Evolutionary conservation across 139 green algal genomes (phyloP).

Genomic region (Coelastrella sp.): DNA sequence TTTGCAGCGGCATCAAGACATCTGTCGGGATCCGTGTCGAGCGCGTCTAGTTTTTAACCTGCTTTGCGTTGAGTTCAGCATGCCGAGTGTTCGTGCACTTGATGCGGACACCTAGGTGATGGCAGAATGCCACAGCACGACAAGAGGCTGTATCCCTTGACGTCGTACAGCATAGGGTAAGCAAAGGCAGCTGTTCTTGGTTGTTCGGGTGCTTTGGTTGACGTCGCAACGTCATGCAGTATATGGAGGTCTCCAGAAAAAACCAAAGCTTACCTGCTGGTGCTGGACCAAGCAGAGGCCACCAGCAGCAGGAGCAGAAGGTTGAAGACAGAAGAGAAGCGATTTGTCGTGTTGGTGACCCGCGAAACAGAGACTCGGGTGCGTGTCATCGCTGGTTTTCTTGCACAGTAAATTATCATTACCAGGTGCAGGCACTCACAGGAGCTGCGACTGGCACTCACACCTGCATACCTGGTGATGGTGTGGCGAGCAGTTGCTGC

Average conservation of each 20-base stretch:
- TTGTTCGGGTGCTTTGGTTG: background rate
- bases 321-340: constrained; percentile 15
- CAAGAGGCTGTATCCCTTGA: constrained; percentile 30
- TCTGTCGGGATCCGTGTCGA: too few species aligned
- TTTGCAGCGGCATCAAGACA: too few species aligned
- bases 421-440: background rate
- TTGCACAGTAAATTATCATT: background rate
- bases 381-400: background rate
- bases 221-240: background rate
- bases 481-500: too few species aligned
- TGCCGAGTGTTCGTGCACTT: background rate
- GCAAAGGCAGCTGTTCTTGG: background rate
- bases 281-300: background rate
- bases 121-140: constrained; percentile 14
- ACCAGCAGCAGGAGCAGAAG: background rate
- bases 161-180: constrained; percentile 28
- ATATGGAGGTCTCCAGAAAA: background rate
- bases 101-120: background rate
- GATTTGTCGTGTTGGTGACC: constrained; percentile 35
- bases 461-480: too few species aligned
- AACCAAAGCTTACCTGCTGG: constrained; percentile 25
- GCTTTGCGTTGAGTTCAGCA: background rate
- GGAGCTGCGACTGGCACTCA: too few species aligned
- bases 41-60: too few species aligned
- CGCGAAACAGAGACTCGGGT: constrained; percentile 9